These are phyloP conservation scores for Aspergillus sp. DNA, from an alignment of 2,329 filamentous ascomycete species.

Conservation along the genomic window DNA sequence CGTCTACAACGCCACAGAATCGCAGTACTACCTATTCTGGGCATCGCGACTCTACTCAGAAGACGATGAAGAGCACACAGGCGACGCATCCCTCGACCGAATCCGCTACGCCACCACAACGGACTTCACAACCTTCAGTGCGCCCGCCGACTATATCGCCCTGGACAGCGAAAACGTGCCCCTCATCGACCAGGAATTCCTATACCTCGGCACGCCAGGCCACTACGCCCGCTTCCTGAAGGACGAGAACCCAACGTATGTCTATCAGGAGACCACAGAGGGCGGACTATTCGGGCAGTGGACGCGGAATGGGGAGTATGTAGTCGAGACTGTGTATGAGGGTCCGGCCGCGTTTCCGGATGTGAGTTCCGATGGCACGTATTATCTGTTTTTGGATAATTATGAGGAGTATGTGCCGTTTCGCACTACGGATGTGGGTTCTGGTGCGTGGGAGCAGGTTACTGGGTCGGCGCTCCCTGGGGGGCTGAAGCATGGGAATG, in stretches of 20 bases:
- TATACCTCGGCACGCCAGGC: background rate
- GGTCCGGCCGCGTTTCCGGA: constrained; percentile 5
- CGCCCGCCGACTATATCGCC: constrained; percentile 5
- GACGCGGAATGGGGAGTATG: constrained; percentile 2
- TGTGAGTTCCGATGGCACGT: background rate
- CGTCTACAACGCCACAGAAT: constrained; percentile 3
- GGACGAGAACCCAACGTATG: constrained; percentile 3
- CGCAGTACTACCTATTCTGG: constrained; percentile 9
- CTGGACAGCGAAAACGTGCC: constrained; percentile 2
- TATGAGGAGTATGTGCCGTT: constrained; percentile 12
- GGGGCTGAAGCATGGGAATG: constrained; percentile 14
- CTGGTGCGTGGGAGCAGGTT: background rate
- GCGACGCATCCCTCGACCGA: background rate
- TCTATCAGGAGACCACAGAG: constrained; percentile 7
- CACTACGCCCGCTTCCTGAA: constrained; percentile 5
- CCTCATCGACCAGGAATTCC: constrained; percentile 12
- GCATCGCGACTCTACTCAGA: background rate
- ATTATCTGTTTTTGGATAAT: constrained; percentile 9
- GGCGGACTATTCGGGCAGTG: constrained; percentile 3
- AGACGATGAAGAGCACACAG: background rate
- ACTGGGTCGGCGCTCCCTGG: background rate
- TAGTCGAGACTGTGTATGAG: background rate
- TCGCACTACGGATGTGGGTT: background rate
- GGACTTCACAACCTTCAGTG: constrained; percentile 3
- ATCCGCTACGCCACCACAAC: constrained; percentile 8